A percentile compares a stretch with the other conserved stretches of the same genome.
These are phyloP conservation scores for Stachybotrys elegans DNA, from an alignment of 2,329 filamentous ascomycete genomes.

Conservation along the genomic window DNA sequence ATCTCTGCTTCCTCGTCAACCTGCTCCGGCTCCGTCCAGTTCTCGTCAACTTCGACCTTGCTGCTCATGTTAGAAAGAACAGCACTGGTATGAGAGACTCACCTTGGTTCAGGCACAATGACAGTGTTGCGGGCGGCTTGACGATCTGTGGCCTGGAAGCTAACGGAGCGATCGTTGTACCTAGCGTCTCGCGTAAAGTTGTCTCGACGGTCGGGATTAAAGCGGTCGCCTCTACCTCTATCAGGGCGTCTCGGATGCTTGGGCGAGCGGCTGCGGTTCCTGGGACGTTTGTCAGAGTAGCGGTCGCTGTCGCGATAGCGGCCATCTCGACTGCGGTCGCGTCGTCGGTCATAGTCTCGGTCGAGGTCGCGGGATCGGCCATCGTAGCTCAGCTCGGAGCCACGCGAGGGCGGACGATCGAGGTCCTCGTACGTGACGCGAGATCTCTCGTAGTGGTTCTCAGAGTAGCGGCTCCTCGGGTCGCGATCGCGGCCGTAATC, in stretches of 20 bases:
- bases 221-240: too few species aligned
- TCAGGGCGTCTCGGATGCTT: too few species aligned
- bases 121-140: too few species aligned
- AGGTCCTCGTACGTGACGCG: constrained; percentile 52
- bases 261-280: constrained; percentile 52
- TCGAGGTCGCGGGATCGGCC: constrained; percentile 42
- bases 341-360: constrained; percentile 33
- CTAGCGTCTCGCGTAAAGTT: too few species aligned
- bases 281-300: constrained; percentile 45
- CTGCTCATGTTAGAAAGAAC: too few species aligned
- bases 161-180: too few species aligned
- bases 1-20: constrained; percentile 79
- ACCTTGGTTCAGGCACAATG: too few species aligned
- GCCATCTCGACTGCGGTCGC: constrained; percentile 33
- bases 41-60: constrained; percentile 32
- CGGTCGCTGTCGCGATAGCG: constrained; percentile 28
- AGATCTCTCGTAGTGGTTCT: constrained; percentile 47
- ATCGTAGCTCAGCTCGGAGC: constrained; percentile 40
- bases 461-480: constrained; percentile 53
- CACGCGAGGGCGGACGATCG: constrained; percentile 43
- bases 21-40: constrained; percentile 51
- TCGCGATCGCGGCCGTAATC: constrained; percentile 44
- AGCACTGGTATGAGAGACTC: too few species aligned
- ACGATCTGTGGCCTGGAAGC: too few species aligned
- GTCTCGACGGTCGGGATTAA: too few species aligned